These are phyloP conservation scores for Suhomyces bribrorum DNA, from an alignment of 1,139 yeast genomes.

Conservation along the genomic window DNA sequence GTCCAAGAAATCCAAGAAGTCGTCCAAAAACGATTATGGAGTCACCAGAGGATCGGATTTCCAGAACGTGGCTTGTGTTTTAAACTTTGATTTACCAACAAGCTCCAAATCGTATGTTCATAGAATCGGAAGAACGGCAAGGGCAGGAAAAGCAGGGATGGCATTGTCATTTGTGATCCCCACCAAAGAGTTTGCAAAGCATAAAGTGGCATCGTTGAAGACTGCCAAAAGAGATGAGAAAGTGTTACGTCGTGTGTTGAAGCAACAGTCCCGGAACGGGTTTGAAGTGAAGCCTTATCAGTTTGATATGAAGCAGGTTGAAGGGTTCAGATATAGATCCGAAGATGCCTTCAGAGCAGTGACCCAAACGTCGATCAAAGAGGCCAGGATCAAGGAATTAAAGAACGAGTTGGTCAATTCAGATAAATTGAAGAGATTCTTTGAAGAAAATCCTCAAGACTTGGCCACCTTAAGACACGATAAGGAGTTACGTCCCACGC, in stretches of 20 bases:
- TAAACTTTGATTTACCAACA: slow-evolving; percentile 92
- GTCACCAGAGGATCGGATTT: slow-evolving; percentile 98
- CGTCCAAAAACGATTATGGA: slow-evolving; percentile 57
- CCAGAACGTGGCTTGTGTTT: slow-evolving; percentile 92
- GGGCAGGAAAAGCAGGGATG: slow-evolving; percentile 96
- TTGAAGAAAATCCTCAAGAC: slow-evolving; percentile 98
- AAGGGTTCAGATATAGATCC: slow-evolving; percentile 93
- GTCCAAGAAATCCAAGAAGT: slow-evolving; percentile 20
- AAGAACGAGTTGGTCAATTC: slow-evolving; percentile 84
- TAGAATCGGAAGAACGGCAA: slow-evolving; percentile 95
- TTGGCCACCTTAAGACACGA: slow-evolving; percentile 87
- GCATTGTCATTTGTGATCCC: slow-evolving; percentile 92
- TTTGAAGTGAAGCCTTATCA: slow-evolving; percentile 79
- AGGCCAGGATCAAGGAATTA: slow-evolving; percentile 89
- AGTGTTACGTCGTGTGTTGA: slow-evolving; percentile 71
- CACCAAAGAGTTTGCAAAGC: slow-evolving; percentile 81
- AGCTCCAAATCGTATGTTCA: slow-evolving; percentile 90
- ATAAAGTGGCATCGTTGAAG: slow-evolving; percentile 71
- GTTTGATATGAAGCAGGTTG: slow-evolving; percentile 90
- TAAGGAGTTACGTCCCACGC: slow-evolving; percentile 78
- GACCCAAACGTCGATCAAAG: slow-evolving; percentile 85
- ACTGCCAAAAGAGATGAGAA: slow-evolving; percentile 85
- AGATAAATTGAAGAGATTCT: slow-evolving; percentile 89
- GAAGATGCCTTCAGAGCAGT: slow-evolving; percentile 98
- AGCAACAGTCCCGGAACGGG: slow-evolving; percentile 74